A percentile compares a stretch with the other conserved stretches of the same genome.
Conservation (phyloP, 371 early-diverging fungal species). For the Mucor mucedo region DNA sequence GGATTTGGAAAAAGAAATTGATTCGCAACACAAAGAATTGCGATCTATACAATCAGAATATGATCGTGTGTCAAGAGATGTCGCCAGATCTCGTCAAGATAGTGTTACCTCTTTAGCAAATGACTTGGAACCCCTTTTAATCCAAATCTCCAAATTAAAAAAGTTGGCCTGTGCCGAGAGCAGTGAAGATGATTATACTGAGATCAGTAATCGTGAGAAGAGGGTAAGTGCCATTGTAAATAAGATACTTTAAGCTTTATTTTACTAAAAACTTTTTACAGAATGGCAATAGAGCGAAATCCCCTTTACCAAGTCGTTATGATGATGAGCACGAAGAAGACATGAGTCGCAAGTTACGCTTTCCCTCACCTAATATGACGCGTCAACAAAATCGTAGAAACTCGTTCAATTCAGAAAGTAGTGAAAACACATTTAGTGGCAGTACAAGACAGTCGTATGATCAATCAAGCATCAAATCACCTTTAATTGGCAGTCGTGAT, state of each 20-base stretch:
- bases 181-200: background rate
- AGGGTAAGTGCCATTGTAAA: background rate
- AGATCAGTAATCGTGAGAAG: background rate
- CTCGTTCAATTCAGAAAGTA: conserved; percentile 19
- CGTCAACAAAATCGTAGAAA: conserved; percentile 6
- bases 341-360: conserved; percentile 11
- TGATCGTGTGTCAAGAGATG: conserved; percentile 26
- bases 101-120: conserved; percentile 25
- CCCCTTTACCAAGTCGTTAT: conserved; percentile 9
- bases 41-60: conserved; percentile 34
- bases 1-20: conserved; percentile 31
- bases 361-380: conserved; percentile 11
- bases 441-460: conserved; percentile 6
- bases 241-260: no score
- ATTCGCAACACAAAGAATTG: conserved; percentile 32
- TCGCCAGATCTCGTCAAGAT: conserved; percentile 29
- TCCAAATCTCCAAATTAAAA: conserved; percentile 37
- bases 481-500: conserved; percentile 26
- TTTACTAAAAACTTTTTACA: background rate
- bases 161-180: conserved; percentile 18
- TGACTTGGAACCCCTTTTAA: conserved; percentile 45
- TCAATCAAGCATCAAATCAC: conserved; percentile 17
- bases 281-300: conserved; percentile 13
- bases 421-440: background rate
- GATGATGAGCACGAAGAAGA: conserved; percentile 8